phyloP scores from a whole-genome alignment of 768 basidiomycete genomes.

The Phaffia tasmanica region DNA sequence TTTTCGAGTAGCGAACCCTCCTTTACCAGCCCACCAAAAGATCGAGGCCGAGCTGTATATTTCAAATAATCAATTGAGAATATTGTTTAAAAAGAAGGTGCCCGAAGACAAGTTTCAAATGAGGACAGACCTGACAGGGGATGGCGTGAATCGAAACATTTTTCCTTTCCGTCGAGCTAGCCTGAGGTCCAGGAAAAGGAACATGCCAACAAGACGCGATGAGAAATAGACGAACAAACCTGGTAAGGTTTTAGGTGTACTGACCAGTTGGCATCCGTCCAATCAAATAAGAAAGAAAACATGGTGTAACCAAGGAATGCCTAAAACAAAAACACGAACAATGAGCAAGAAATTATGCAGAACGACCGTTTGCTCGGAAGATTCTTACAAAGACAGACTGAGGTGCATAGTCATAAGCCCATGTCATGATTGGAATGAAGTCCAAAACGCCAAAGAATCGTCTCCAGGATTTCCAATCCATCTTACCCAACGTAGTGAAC shows the following conservation, averaged over 20 bases:
- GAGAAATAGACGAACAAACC: background rate
- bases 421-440: conserved; percentile 47
- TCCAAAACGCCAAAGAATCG: conserved; percentile 45
- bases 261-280: conserved; percentile 47
- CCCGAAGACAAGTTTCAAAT: conserved; percentile 36
- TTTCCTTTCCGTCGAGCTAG: conserved; percentile 44
- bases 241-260: background rate
- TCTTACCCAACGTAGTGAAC: conserved; percentile 41
- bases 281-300: conserved; percentile 43
- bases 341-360: conserved; percentile 27
- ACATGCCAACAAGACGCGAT: background rate
- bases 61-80: background rate
- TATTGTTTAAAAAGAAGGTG: background rate
- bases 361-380: background rate
- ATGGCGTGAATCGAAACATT: conserved; percentile 47
- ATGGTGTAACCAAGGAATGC: conserved; percentile 35
- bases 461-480: conserved; percentile 45
- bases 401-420: conserved; percentile 43
- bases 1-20: conserved; percentile 42
- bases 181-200: conserved; percentile 27
- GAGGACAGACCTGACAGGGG: conserved; percentile 41
- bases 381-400: conserved; percentile 39
- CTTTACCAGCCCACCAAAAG: conserved; percentile 43
- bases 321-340: background rate
- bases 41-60: conserved; percentile 17